phyloP scores from a whole-genome alignment of 208 protist species.

The Histomonas meleagridis region DNA sequence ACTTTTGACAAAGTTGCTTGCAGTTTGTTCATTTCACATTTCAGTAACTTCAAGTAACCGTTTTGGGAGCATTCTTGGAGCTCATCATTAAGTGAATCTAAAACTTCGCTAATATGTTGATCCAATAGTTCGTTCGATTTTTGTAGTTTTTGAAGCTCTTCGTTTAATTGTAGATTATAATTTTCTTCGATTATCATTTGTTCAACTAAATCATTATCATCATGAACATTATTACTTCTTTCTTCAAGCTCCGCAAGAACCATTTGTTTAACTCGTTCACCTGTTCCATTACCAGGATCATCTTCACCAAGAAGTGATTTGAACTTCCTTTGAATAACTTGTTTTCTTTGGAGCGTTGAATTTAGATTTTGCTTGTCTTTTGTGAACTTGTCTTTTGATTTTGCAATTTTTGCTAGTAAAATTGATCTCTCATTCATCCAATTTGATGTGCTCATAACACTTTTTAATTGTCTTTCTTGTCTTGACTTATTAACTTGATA shows the following conservation, averaged over 20 bases:
- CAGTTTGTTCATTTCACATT: not conserved
- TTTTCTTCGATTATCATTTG: not conserved
- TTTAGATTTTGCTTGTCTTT: not conserved
- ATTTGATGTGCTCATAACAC: not conserved
- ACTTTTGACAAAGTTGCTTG: no score
- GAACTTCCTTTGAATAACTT: not conserved
- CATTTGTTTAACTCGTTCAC: not conserved
- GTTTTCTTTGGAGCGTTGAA: not conserved
- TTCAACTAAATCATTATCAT: not conserved
- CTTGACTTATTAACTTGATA: not conserved
- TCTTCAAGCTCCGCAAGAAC: not conserved
- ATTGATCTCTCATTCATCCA: not conserved
- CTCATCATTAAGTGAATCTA: not conserved
- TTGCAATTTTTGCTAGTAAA: not conserved
- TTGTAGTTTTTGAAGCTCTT: not conserved
- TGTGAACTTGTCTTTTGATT: not conserved
- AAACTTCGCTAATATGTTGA: not conserved
- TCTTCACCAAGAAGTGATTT: slow-evolving; percentile 1
- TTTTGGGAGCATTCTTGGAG: not conserved
- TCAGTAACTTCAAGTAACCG: not conserved
- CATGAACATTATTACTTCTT: not conserved
- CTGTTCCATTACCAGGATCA: slow-evolving; percentile 32
- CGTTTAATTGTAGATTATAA: not conserved
- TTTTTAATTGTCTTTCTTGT: not conserved
- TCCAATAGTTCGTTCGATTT: not conserved